Percentiles rank a stretch among this genome's conserved stretches.
These are phyloP conservation scores for Phytophthora palmivora DNA, from an alignment of 352 stramenopile genomes.

Conservation along the genomic window DNA sequence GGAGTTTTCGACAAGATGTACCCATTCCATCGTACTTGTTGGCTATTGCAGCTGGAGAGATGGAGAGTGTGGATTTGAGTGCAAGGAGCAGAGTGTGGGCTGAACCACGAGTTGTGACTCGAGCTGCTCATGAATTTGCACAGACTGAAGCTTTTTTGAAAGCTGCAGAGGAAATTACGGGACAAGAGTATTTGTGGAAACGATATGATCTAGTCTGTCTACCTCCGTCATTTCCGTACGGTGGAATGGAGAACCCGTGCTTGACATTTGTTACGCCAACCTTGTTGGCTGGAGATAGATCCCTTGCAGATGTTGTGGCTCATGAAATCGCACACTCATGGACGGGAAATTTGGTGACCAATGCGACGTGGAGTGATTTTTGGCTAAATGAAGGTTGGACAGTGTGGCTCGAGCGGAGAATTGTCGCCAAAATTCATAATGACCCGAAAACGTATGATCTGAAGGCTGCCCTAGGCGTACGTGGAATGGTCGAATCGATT, in stretches of 20 bases:
- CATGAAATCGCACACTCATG: constrained; percentile 97
- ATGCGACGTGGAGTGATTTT: constrained; percentile 95
- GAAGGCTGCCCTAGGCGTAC: constrained; percentile 52
- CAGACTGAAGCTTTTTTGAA: constrained; percentile 95
- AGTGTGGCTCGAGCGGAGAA: constrained; percentile 96
- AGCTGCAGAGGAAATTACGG: constrained; percentile 92
- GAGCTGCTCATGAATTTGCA: constrained; percentile 93
- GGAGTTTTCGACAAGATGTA: constrained; percentile 89
- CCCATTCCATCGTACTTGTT: constrained; percentile 95
- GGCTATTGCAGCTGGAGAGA: constrained; percentile 91
- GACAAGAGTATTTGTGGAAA: constrained; percentile 94
- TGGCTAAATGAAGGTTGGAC: constrained; percentile 99
- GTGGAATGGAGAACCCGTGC: constrained; percentile 80
- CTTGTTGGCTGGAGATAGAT: constrained; percentile 93
- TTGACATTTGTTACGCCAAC: constrained; percentile 98
- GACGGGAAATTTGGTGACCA: constrained; percentile 98
- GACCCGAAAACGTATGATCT: constrained; percentile 57
- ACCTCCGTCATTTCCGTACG: constrained; percentile 92
- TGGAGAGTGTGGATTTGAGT: constrained; percentile 90
- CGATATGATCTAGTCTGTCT: constrained; percentile 98
- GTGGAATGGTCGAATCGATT: constrained; percentile 46
- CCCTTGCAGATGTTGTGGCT: constrained; percentile 95
- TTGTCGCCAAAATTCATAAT: constrained; percentile 77
- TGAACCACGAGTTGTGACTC: constrained; percentile 93
- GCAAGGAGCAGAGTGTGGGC: constrained; percentile 90